These are phyloP conservation scores for Leccinum barrowsii DNA, from an alignment of 768 basidiomycete species.

Conservation along the genomic window DNA sequence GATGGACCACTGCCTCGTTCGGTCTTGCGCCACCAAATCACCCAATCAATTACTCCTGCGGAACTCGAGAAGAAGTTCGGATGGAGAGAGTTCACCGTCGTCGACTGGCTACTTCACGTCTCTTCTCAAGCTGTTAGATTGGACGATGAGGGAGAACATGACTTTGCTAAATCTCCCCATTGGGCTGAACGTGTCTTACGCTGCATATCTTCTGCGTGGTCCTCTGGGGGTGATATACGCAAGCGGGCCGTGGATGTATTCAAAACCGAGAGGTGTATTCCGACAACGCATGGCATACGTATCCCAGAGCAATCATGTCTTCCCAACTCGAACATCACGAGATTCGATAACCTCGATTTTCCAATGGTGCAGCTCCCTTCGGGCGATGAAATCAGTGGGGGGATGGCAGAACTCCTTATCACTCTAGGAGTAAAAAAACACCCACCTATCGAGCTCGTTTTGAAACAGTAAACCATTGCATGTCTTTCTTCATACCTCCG, in stretches of 20 bases:
- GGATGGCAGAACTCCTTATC: not conserved
- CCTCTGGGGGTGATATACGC: not conserved
- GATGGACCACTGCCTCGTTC: conserved; percentile 77
- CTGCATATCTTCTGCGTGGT: conserved; percentile 47
- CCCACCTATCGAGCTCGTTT: not conserved
- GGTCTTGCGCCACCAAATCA: conserved; percentile 58
- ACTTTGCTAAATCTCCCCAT: conserved; percentile 56
- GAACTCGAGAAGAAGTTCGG: conserved; percentile 59
- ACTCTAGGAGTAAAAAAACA: not conserved
- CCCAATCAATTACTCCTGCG: conserved; percentile 50
- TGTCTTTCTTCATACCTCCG: not conserved
- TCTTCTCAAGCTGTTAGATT: conserved; percentile 36
- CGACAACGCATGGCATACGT: not conserved
- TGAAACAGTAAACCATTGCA: not conserved
- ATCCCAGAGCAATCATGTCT: not conserved
- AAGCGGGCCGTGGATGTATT: not conserved
- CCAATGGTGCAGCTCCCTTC: not conserved
- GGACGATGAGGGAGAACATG: conserved; percentile 41
- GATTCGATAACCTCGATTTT: not conserved
- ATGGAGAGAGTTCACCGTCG: conserved; percentile 70
- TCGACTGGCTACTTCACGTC: conserved; percentile 70
- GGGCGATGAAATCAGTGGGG: not conserved
- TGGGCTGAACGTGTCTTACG: conserved; percentile 79
- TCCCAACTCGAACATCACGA: not conserved
- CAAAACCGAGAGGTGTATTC: not conserved